Evolutionary conservation across 345 rosid species (phyloP), one percentile per base, ranked within the genome.

Genomic region (Pugionium dolabratum): DNA sequence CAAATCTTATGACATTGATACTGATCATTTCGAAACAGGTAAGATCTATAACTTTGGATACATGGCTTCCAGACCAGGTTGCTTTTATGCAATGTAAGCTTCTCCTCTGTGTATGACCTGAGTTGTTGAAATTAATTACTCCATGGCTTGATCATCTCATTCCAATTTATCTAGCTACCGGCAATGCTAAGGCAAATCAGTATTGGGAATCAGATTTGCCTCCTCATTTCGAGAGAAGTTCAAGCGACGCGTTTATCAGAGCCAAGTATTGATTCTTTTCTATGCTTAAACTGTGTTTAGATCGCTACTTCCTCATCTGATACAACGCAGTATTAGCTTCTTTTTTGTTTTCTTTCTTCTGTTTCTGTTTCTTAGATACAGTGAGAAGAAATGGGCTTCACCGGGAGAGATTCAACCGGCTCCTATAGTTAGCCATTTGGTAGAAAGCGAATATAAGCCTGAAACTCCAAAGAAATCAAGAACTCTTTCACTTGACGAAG

Each of bases 31-130:
- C 59, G 39, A 36, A 62, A 31, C 75, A 94, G 96, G 97, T 94
- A 61, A 82, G 97, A 67, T 94, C 99, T 64, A 83, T 87, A 54
- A 90, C 96, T 67, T 63, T 94, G 59, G 99, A 94, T 80, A 94
- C 97, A 65, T 94, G 99, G 99, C 96, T 94, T 57, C 97, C 99
- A 1, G 93, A 86, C 69, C 99, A 94, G 80, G 83, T 94, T 67
- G 54, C 92, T 55, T 85, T 79, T 66, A 82, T 86, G 73, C 89
- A 85, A 72, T 82, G 99, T 94, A 78, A 81, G 90, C 69, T n/a
- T 10, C 61, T 44, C 50, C 18, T 34, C 33, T 18, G 18, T 59
- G 28, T 37, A 1, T 34, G 34, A 48, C 18, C 18, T 66, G 4
- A 64, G 29, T 66, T 26, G 52, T 48, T 56, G 1, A 52, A 41